Evolutionary conservation across 768 basidiomycete genomes (phyloP), one percentile per base, ranked within the genome.

Genomic region (Suillus luteus): DNA sequence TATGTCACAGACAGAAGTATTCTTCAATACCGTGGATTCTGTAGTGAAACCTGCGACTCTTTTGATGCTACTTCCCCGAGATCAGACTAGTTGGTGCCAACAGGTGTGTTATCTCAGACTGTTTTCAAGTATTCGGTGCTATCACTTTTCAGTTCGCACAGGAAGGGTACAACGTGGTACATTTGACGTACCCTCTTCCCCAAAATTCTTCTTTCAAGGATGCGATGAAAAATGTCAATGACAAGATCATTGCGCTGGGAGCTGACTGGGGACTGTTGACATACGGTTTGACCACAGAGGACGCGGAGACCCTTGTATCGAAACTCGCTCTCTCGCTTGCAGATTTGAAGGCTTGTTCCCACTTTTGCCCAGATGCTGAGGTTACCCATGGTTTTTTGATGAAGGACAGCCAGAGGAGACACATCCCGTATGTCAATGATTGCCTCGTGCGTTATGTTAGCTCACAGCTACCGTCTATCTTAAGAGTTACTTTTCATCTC

Each of bases 121-220:
- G n/a, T 51, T 38, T 59, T 8, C 31, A 31, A 33, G 9, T 31
- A 22, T 37, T 37, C 22, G 22, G 14, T 24, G 10, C 37, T 6
- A 41, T n/a, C 52, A 59, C 33, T 17, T 12, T 40, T n/a, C 60
- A 79, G 75, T 73, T 76, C 64, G 66, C 79, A 38, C 75, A 78
- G 62, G 80, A 81, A 65, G 80, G 79, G 33, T 79, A 81, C 64
- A 66, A 72, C n/a, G 73, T 78, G 19, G 60, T 74, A 11, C 77
- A 76, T 38, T 60, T 79, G 11, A 40, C 65, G 1, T 76, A 74
- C 38, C 73, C 76, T 35, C 55, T 61, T 14, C 57, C 68, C 27
- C 51, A 59, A 22, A 17, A 62, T 31, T 59, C 49, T 15, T 61
- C 66, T n/a, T 66, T 76, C 35, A 27, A 49, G 12, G 67, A 71